A percentile compares a stretch with the other conserved stretches of the same genome.
Conservation (phyloP, 305 asterid species). For the Fraxinus sp. region DNA sequence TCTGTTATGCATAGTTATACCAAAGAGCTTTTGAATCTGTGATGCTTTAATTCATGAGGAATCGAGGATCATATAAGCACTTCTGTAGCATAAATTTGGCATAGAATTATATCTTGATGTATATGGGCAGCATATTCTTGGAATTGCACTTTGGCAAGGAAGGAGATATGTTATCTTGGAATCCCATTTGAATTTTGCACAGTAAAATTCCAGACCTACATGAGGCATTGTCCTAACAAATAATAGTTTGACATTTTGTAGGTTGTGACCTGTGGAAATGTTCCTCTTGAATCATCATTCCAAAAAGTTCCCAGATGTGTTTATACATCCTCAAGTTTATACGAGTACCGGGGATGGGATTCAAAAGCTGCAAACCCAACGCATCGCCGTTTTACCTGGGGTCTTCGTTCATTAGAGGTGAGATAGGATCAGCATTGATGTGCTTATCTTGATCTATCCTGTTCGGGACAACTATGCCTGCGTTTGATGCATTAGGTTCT, state of each 20-base stretch:
- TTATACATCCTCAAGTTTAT: slow-evolving; percentile 66
- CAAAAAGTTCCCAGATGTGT: slow-evolving; percentile 76
- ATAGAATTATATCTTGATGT: neutral
- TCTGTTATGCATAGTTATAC: neutral
- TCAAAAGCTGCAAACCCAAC: slow-evolving; percentile 75
- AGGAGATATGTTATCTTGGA: neutral
- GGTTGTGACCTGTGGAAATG: slow-evolving; percentile 87
- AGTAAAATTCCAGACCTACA: neutral
- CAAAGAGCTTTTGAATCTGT: neutral
- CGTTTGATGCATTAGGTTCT: neutral
- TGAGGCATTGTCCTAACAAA: slow-evolving; percentile 9
- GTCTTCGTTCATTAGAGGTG: slow-evolving; percentile 71
- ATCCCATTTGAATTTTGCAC: neutral
- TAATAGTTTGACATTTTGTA: slow-evolving; percentile 21
- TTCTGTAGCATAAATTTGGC: neutral
- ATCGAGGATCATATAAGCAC: neutral
- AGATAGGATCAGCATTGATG: slow-evolving; percentile 7
- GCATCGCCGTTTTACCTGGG: slow-evolving; percentile 79
- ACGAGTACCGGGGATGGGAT: slow-evolving; percentile 81
- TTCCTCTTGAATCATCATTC: slow-evolving; percentile 76
- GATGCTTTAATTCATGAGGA: neutral
- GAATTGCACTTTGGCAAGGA: neutral
- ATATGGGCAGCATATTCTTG: neutral
- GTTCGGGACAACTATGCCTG: neutral
- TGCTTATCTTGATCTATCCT: neutral